These are phyloP conservation scores for Theobroma cacao DNA, from an alignment of 345 rosid species.

Conservation along the genomic window DNA sequence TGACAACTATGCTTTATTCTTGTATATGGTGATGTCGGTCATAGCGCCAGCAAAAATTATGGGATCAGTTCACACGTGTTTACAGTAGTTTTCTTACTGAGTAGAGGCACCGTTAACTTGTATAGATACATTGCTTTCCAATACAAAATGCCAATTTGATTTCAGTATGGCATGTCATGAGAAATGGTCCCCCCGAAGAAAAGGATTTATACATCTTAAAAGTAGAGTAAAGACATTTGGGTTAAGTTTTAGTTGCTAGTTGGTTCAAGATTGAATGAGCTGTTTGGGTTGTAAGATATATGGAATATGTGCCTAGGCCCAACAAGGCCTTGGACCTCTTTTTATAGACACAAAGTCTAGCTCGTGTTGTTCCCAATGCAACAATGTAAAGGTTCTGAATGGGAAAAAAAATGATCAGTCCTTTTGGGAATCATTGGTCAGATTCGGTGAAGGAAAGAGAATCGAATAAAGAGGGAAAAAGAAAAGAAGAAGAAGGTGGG, in stretches of 20 bases:
- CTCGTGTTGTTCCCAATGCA: too few relatives aligned
- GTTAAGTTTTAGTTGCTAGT: too few relatives aligned
- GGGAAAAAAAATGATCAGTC: not conserved
- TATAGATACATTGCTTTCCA: slow-evolving; percentile 28
- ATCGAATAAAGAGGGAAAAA: not conserved
- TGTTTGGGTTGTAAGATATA: not conserved
- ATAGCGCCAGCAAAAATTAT: slow-evolving; percentile 18
- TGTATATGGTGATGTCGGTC: slow-evolving; percentile 13
- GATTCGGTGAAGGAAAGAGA: not conserved
- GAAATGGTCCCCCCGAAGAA: too few relatives aligned
- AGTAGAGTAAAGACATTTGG: too few relatives aligned
- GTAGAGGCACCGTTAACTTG: slow-evolving; percentile 27
- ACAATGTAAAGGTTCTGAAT: not conserved
- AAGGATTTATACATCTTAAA: too few relatives aligned
- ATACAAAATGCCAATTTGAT: slow-evolving; percentile 19
- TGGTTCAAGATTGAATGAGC: too few relatives aligned
- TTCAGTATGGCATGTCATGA: not conserved
- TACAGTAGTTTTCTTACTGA: not conserved
- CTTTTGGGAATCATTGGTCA: not conserved
- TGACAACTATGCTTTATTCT: slow-evolving; percentile 6
- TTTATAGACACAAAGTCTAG: not conserved
- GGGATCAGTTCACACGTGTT: slow-evolving; percentile 18
- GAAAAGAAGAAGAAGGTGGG: not conserved
- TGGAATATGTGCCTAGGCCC: not conserved
- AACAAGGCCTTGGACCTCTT: not conserved